Evolutionary conservation across 768 basidiomycete genomes (phyloP).

Genomic region (Tulasnella sp.): DNA sequence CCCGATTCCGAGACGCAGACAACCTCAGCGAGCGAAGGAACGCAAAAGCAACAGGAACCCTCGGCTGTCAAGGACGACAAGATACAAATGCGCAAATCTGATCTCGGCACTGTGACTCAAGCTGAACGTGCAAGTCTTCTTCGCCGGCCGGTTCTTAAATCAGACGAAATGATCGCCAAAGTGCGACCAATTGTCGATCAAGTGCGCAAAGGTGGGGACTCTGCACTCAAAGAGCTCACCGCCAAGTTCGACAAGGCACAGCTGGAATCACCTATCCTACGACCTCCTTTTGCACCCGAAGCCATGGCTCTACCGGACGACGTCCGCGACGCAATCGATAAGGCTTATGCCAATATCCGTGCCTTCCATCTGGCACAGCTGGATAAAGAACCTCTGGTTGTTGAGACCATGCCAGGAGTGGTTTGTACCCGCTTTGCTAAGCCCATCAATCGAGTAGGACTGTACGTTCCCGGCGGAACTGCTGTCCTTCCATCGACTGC

Average conservation of each 20-base stretch:
- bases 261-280: constrained; percentile 53
- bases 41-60: not conserved
- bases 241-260: constrained; percentile 84
- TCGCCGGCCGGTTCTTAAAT: constrained; percentile 77
- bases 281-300: constrained; percentile 64
- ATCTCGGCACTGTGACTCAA: constrained; percentile 37
- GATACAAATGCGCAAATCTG: constrained; percentile 69
- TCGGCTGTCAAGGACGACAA: constrained; percentile 21
- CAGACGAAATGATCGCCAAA: constrained; percentile 77
- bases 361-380: constrained; percentile 85
- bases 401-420: constrained; percentile 98
- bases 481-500: constrained; percentile 94
- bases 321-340: constrained; percentile 72
- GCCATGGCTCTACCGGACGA: constrained; percentile 45
- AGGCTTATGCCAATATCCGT: constrained; percentile 81
- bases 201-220: constrained; percentile 73
- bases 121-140: constrained; percentile 56
- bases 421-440: constrained; percentile 90
- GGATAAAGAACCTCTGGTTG: constrained; percentile 52
- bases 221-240: constrained; percentile 74
- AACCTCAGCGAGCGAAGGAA: constrained; percentile 14
- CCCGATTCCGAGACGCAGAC: constrained; percentile 18
- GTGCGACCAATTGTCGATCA: constrained; percentile 89
- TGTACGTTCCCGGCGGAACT: constrained; percentile 96
- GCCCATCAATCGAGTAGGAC: constrained; percentile 88